Evolutionary conservation across 164 flowering plant species (phyloP), one percentile per base, ranked within the genome.

Genomic region (Vitis riparia): DNA sequence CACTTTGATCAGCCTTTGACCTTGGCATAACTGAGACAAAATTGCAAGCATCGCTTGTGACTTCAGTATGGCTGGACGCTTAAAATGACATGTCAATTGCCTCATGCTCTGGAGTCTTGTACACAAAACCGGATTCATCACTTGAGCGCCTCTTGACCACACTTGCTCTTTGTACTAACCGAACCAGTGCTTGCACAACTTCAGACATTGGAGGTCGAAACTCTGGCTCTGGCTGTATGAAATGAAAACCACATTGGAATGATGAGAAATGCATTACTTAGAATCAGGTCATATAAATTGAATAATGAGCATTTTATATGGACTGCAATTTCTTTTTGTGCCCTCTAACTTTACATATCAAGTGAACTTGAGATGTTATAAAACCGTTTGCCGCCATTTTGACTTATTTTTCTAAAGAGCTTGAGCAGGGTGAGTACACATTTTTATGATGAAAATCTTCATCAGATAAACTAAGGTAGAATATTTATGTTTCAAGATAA

Each of bases 151-250:
- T 85, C 72, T 87, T 90, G 17, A 84, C 85, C 17, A 80, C 79
- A 63, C 91, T 89, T 37, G 97, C 98, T 66, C 98, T 80, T 73
- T 94, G 98, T 88, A 94, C 84, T 67, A 94, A 76, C 32, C 97
- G 79, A 55, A 92, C 97, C 75, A 94, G 76, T 59, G 94, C 85
- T 87, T 94, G 97, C 50, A 94, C 98, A 16, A 94, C 97, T 76
- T 94, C 97, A 9, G 98, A 91, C 96, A 94, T 90, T 9, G 97
- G 96, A 60, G 98, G 98, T 15, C 98, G 88, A 65, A 94, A 94
- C 78, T 94, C 98, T 0, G 98, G 97, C 75, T 94, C 97, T 51
- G 97, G 92, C 98, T 94, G 71, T 50, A 77, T 27, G 59, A 23
- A 53, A 16, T 64, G 75, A n/a, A 51, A 71, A 23, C 56, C 9